These are phyloP conservation scores for Excoecaria cochinchinensis DNA, from an alignment of 345 rosid species.

Conservation along the genomic window DNA sequence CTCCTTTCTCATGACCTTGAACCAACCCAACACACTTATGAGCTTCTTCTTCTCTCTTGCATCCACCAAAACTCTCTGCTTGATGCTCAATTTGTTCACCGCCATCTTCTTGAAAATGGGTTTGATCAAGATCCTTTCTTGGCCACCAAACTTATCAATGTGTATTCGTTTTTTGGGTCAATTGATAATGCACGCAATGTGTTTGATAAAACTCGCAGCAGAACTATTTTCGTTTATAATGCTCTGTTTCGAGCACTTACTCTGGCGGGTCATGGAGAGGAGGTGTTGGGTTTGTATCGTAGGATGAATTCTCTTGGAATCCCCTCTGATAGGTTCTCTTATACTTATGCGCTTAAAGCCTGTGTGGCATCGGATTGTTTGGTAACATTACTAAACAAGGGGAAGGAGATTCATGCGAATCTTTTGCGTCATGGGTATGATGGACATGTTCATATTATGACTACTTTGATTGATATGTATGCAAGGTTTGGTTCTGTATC, in stretches of 20 bases:
- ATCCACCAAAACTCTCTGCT: slow-evolving; percentile 51
- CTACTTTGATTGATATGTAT: slow-evolving; percentile 35
- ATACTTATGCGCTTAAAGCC: slow-evolving; percentile 81
- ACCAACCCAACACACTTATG: slow-evolving; percentile 82
- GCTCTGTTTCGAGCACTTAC: slow-evolving; percentile 78
- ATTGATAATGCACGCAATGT: slow-evolving; percentile 63
- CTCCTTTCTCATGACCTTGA: slow-evolving; percentile 52
- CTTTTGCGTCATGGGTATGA: slow-evolving; percentile 61
- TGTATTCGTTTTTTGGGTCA: slow-evolving; percentile 56
- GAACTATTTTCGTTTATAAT: slow-evolving; percentile 86
- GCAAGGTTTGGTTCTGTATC: slow-evolving; percentile 23
- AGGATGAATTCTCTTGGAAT: slow-evolving; percentile 57
- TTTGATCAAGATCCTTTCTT: slow-evolving; percentile 86
- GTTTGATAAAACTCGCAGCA: slow-evolving; percentile 71
- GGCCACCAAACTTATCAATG: slow-evolving; percentile 82
- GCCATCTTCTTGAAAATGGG: slow-evolving; percentile 63
- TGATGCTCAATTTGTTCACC: slow-evolving; percentile 58
- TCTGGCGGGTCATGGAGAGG: slow-evolving; percentile 67
- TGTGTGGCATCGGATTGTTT: slow-evolving; percentile 62
- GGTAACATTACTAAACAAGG: slow-evolving; percentile 39
- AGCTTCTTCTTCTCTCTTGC: slow-evolving; percentile 74
- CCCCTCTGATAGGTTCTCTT: slow-evolving; percentile 76
- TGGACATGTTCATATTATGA: slow-evolving; percentile 48
- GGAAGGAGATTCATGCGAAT: slow-evolving; percentile 83
- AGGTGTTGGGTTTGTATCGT: slow-evolving; percentile 65